Conservation (phyloP, 306 rosid genomes). For the Dryas octopetala region DNA sequence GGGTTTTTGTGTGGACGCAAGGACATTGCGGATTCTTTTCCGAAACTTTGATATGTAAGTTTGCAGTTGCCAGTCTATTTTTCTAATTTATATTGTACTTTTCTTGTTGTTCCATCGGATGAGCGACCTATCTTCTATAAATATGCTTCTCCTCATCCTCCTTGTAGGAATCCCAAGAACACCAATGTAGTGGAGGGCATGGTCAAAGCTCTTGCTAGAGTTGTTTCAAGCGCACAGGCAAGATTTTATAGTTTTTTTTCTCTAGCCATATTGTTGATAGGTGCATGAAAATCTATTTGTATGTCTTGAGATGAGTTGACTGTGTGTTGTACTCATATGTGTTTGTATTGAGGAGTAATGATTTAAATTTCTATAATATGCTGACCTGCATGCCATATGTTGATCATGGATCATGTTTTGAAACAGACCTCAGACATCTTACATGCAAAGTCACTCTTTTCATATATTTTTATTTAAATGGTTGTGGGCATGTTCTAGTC, state of each 20-base stretch:
- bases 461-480: not conserved
- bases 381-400: not conserved
- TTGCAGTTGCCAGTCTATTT: conserved; percentile 14
- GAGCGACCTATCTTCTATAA: conserved; percentile 3
- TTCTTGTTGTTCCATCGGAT: not conserved
- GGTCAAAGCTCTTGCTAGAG: conserved; percentile 94
- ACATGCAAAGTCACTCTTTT: not conserved
- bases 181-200: conserved; percentile 96
- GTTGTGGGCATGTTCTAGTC: not conserved
- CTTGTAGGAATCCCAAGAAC: conserved; percentile 81
- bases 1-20: conserved; percentile 96
- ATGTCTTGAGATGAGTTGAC: conserved; percentile 4
- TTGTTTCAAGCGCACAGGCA: conserved; percentile 87
- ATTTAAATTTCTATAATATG: not conserved
- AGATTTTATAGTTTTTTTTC: conserved; percentile 24
- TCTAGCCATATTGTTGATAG: conserved; percentile 3
- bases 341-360: conserved; percentile 9
- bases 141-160: conserved; percentile 23
- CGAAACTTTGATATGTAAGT: conserved; percentile 93
- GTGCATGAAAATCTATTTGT: conserved; percentile 3
- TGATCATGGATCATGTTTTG: conserved; percentile 7
- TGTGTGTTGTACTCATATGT: not conserved
- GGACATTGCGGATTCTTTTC: conserved; percentile 84
- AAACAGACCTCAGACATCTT: not conserved
- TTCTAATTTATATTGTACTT: not conserved